Evolutionary conservation across 1,284 basidiomycete genomes (phyloP).

Genomic region (Irpex sp.): DNA sequence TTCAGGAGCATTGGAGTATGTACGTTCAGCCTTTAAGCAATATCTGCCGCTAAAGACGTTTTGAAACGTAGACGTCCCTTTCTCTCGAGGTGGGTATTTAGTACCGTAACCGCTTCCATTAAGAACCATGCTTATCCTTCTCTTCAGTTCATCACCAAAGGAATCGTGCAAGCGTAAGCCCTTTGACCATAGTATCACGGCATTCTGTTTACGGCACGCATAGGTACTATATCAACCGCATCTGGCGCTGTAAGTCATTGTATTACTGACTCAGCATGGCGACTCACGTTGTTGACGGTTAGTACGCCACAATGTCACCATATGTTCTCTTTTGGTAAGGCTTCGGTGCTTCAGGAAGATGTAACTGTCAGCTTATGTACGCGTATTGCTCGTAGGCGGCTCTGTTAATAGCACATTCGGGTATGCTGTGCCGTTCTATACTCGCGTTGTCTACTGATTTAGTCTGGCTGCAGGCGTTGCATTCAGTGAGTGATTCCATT

Average conservation of each 20-base stretch:
- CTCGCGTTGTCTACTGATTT: neutral
- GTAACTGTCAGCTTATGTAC: neutral
- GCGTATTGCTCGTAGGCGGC: neutral
- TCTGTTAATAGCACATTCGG: neutral
- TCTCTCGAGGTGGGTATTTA: neutral
- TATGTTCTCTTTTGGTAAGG: neutral
- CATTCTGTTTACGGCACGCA: neutral
- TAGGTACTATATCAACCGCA: neutral
- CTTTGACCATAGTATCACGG: neutral
- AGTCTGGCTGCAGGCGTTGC: neutral
- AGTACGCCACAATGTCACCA: neutral
- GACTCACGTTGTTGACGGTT: neutral
- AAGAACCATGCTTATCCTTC: neutral
- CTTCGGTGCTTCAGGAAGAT: neutral
- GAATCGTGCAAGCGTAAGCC: neutral
- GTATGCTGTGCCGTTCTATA: neutral
- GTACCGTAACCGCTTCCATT: neutral
- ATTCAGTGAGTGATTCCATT: neutral
- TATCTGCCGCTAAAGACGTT: neutral
- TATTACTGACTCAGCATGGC: neutral
- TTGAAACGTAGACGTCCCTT: neutral
- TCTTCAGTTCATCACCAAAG: neutral
- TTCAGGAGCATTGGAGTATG: neutral
- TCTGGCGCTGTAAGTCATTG: neutral
- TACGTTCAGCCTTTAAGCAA: neutral